Evolutionary conservation across 805 yeast genomes (phyloP).

Genomic region (Kurtzmaniella fragi): DNA sequence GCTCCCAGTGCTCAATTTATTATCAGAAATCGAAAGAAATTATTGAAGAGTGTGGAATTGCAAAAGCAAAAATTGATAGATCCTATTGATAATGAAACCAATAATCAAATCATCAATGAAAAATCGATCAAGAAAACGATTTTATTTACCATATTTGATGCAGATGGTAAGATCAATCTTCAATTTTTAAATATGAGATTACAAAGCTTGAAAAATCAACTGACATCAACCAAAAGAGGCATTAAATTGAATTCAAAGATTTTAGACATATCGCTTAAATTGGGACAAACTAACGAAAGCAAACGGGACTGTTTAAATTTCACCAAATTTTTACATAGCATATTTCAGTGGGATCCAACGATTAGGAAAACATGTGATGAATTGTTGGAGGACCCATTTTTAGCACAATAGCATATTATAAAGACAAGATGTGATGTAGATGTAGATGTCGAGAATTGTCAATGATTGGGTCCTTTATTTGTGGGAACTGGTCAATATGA

Average conservation of each 20-base stretch:
- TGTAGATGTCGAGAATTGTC: too few relatives aligned
- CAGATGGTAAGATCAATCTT: conserved; percentile 33
- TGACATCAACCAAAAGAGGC: conserved; percentile 11
- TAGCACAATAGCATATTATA: conserved; percentile 8
- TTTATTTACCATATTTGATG: conserved; percentile 33
- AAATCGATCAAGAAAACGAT: conserved; percentile 27
- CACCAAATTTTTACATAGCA: conserved; percentile 20
- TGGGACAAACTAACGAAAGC: conserved; percentile 10
- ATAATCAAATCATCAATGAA: conserved; percentile 19
- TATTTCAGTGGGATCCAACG: conserved; percentile 37
- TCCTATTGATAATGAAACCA: conserved; percentile 20
- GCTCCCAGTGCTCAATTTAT: conserved; percentile 41
- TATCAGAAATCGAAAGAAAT: conserved; percentile 30
- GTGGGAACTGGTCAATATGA: too few relatives aligned
- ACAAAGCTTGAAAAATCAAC: conserved; percentile 6
- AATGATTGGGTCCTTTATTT: too few relatives aligned
- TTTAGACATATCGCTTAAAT: conserved; percentile 24
- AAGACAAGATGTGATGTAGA: not conserved
- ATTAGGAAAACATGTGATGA: conserved; percentile 21
- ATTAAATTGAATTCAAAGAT: conserved; percentile 24
- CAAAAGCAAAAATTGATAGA: conserved; percentile 7
- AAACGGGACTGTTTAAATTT: conserved; percentile 12
- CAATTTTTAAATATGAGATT: conserved; percentile 25
- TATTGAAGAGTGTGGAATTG: conserved; percentile 19
- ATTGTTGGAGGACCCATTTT: conserved; percentile 21